Evolutionary conservation across 108 stramenopile genomes (phyloP).

Genomic region (Cyclotella atomus): DNA sequence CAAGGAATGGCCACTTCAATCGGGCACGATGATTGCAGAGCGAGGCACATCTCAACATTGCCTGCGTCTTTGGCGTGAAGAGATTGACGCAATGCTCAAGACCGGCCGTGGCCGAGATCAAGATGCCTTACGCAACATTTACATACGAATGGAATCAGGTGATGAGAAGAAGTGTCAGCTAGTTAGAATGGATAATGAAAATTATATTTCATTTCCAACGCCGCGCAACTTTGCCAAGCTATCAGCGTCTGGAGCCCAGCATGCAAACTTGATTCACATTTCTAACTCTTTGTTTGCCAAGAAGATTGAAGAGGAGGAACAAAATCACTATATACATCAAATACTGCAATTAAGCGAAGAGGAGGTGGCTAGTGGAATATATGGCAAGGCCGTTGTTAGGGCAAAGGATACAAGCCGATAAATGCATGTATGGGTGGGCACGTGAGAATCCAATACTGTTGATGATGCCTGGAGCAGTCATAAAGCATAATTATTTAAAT

Average conservation of each 20-base stretch:
- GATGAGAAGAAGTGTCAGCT: slow-evolving; percentile 35
- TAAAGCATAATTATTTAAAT: too few species aligned
- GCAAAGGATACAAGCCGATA: not conserved
- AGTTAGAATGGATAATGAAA: slow-evolving; percentile 36
- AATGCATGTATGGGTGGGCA: too few species aligned
- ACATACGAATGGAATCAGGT: slow-evolving; percentile 29
- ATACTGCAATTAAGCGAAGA: slow-evolving; percentile 36
- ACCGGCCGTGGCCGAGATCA: slow-evolving; percentile 38
- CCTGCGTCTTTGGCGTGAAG: slow-evolving; percentile 37
- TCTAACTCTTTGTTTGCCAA: slow-evolving; percentile 44
- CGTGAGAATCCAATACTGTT: too few species aligned
- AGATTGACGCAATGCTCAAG: slow-evolving; percentile 32
- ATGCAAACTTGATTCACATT: slow-evolving; percentile 45
- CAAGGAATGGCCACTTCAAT: slow-evolving; percentile 40
- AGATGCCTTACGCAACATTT: slow-evolving; percentile 38
- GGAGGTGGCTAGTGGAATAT: slow-evolving; percentile 34
- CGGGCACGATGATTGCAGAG: slow-evolving; percentile 41
- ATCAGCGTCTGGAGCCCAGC: not conserved
- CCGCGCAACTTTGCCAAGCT: slow-evolving; percentile 35
- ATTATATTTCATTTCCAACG: slow-evolving; percentile 41
- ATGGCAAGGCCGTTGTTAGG: slow-evolving; percentile 35
- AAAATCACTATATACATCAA: slow-evolving; percentile 32
- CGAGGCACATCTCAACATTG: slow-evolving; percentile 34
- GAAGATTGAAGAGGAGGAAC: slow-evolving; percentile 40
- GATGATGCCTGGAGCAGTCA: too few species aligned